Percentiles rank a stretch among this genome's conserved stretches.
Conservation (phyloP, 108 stramenopile genomes). For the Pinguiococcus pyrenoidosus region DNA sequence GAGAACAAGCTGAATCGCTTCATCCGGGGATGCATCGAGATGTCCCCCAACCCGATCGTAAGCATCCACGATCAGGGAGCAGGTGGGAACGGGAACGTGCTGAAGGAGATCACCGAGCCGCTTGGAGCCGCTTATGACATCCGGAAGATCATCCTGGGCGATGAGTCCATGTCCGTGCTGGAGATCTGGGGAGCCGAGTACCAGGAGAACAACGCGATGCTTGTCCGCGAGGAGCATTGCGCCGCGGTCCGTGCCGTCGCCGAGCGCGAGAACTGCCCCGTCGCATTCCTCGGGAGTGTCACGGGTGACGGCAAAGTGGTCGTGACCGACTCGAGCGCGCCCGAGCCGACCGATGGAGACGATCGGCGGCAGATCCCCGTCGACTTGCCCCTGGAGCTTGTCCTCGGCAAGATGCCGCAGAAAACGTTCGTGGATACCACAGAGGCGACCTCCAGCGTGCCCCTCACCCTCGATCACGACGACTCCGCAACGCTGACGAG, state of each 20-base stretch:
- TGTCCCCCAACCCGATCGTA: slow-evolving; percentile 92
- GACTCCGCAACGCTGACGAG: slow-evolving; percentile 9
- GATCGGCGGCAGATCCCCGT: slow-evolving; percentile 85
- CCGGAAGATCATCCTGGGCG: slow-evolving; percentile 62
- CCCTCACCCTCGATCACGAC: slow-evolving; percentile 15
- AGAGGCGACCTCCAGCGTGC: not conserved
- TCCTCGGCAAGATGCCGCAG: slow-evolving; percentile 94
- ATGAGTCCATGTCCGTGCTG: slow-evolving; percentile 80
- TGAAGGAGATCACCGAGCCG: slow-evolving; percentile 99
- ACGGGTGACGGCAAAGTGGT: slow-evolving; percentile 79
- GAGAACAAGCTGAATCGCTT: slow-evolving; percentile 92
- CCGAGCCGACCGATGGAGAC: no score
- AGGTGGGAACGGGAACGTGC: slow-evolving; percentile 96
- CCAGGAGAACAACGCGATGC: slow-evolving; percentile 95
- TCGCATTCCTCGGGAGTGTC: slow-evolving; percentile 66
- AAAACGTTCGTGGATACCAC: slow-evolving; percentile 93
- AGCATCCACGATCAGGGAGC: slow-evolving; percentile 91
- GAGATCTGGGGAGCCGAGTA: slow-evolving; percentile 99
- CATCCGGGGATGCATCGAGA: slow-evolving; percentile 91
- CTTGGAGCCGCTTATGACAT: slow-evolving; percentile 85
- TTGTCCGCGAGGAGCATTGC: slow-evolving; percentile 57
- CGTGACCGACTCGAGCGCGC: slow-evolving; percentile 70
- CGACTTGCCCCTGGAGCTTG: slow-evolving; percentile 84
- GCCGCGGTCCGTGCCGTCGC: slow-evolving; percentile 69
- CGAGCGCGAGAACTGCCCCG: slow-evolving; percentile 81